Base-by-base conservation (phyloP, 331 rosid genomes). In the Malus hybrid region DNA sequence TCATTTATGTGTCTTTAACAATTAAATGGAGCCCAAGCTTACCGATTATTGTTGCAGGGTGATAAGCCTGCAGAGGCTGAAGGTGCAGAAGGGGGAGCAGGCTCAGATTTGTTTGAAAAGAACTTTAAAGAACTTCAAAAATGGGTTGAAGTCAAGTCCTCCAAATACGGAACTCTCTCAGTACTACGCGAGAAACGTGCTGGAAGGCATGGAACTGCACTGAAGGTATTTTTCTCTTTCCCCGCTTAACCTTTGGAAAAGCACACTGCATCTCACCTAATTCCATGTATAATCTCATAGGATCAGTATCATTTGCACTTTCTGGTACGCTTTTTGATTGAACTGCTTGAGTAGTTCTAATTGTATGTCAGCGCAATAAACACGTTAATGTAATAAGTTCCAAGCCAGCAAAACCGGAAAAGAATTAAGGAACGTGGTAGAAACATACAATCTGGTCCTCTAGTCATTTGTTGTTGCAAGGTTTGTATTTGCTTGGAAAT, bases 91-190 rank as follows among this genome's bases (percentile, higher is more conserved):
- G 86, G 78, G 62, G 81, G 3, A 74, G 84, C 20, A 16, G 57
- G 0, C 20, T 16, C 57, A 18, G 57, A 94, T 53, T 66, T 76
- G 72, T 94, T 94, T 81, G 93, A 88, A 68, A 92, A 87, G 79
- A 94, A 84, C 89, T 94, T 87, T 57, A 78, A 73, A 61, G 97
- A 94, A 74, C 86, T 94, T 76, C 87, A 89, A 83, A 94, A 88
- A 83, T 94, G 96, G 99, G 97, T 92, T 74, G 87, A 92, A 63
- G 86, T 87, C 72, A 94, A 90, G 82, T 82, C 96, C 75, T 67
- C 85, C 56, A 92, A 88, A 70, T 90, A 87, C 62, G 96, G 97
- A 76, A 85, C 86, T 62, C 95, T 94, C 71, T 79, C 87, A 63
- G 96, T 94, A 36, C 74, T 81, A 50, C 88, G 84, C 0, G 99